A percentile compares a stretch with the other conserved stretches of the same genome.
phyloP scores from a whole-genome alignment of 2,329 filamentous ascomycete species.

The Talaromyces islandicus region DNA sequence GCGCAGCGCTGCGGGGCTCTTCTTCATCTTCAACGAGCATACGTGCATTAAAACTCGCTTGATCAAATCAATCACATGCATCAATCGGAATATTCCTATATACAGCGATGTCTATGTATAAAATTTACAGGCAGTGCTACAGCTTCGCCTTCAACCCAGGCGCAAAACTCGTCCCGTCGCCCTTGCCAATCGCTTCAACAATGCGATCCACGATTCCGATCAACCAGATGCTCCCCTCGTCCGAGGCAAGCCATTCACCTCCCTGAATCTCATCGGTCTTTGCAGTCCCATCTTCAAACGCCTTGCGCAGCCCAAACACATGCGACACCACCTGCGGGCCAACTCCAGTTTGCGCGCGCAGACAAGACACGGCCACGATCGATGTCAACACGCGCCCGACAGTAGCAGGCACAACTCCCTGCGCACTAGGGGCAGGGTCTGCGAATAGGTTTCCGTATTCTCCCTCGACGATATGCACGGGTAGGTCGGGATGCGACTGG shows the following conservation, averaged over 20 bases:
- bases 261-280: constrained; percentile 43
- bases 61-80: background rate
- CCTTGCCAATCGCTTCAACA: constrained; percentile 45
- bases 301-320: constrained; percentile 74
- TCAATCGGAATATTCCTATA: background rate
- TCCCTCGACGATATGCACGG: constrained; percentile 68
- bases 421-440: constrained; percentile 50
- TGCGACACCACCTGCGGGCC: constrained; percentile 77
- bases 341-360: constrained; percentile 74
- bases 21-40: no score
- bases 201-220: constrained; percentile 57
- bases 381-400: constrained; percentile 68
- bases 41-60: no score
- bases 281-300: constrained; percentile 61
- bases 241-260: constrained; percentile 20
- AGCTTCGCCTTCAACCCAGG: constrained; percentile 36
- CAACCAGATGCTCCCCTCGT: constrained; percentile 62
- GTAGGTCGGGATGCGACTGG: constrained; percentile 72
- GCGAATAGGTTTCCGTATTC: constrained; percentile 71
- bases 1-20: background rate
- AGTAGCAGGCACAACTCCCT: constrained; percentile 36
- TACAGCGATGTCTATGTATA: background rate
- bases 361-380: constrained; percentile 65
- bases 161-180: constrained; percentile 51
- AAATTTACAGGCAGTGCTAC: no score